These are phyloP conservation scores for Rhodamnia argentea DNA, from an alignment of 345 rosid species.

Conservation along the genomic window DNA sequence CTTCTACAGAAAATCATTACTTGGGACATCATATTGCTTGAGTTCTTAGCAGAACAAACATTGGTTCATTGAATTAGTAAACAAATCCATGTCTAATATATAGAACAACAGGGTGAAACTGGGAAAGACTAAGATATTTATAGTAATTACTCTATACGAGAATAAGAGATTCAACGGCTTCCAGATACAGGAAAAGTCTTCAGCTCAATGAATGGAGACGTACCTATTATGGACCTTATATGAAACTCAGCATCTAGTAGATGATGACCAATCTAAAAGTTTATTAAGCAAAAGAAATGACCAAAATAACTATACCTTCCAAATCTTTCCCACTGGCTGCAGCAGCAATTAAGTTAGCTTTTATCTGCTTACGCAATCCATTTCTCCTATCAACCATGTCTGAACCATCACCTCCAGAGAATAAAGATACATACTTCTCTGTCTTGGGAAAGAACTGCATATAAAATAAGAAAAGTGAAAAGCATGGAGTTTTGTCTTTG, in stretches of 20 bases:
- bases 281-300: background rate
- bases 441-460: constrained; percentile 94
- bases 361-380: constrained; percentile 86
- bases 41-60: background rate
- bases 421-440: constrained; percentile 88
- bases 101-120: background rate
- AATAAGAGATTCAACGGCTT: background rate
- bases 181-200: background rate
- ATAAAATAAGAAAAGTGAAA: background rate
- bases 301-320: constrained; percentile 51
- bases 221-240: background rate
- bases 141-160: background rate
- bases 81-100: background rate
- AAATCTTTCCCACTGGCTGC: constrained; percentile 97
- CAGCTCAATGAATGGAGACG: background rate
- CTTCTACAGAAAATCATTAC: background rate
- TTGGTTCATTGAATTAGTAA: background rate
- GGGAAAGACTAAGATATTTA: background rate
- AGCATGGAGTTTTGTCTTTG: background rate
- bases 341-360: constrained; percentile 85
- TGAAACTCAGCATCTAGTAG: background rate
- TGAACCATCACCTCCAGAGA: constrained; percentile 67
- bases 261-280: background rate
- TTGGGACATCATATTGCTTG: background rate
- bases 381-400: constrained; percentile 69